Base-by-base conservation (phyloP, 345 rosid species). In the Physaria fendleri region DNA sequence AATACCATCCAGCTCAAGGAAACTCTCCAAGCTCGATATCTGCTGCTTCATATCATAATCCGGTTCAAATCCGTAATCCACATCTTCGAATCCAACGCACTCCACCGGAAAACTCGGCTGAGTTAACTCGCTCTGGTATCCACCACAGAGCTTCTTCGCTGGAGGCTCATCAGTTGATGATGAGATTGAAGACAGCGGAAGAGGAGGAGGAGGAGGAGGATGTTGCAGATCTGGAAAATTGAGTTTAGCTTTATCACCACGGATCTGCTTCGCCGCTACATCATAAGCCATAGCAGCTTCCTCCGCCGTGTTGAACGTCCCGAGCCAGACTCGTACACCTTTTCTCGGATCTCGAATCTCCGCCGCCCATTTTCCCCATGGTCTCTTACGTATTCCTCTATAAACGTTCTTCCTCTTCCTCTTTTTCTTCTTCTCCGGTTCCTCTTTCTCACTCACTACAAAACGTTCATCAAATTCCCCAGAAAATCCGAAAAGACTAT, bases 331-430 rank as follows among this genome's bases (percentile, higher is more conserved):
- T 38, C 98, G n/a, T n/a, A 75, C 85, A 0, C 98, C 98, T 66
- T 83, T 87, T 32, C 47, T 52, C 0, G 96, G 98, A 57, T 91
- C 98, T 68, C 98, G 72, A 16, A 91, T 91, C 80, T 91, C 96
- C 4, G 94, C 87, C 0, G 98, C 98, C 98, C 96, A 91, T 75
- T 91, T 91, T 0, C 98, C 98, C 98, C 95, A 88, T 4, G 98
- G 90, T 55, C 98, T 72, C 66, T 75, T 92, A 71, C 98, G 77
- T 64, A 91, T 88, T 41, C 98, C 98, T 71, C 98, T 77, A 73
- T 82, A 85, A 56, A 79, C 58, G 59, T 81, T 91, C 84, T 88
- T 91, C 63, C 98, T 78, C 40, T 64, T 64, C 57, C 86, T 73
- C 72, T 30, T 65, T 10, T 64, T 73, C 49, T 52, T 71, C 35